Evolutionary conservation across 2,329 filamentous ascomycete genomes (phyloP).

Genomic region (Teratosphaeria zuluensis): DNA sequence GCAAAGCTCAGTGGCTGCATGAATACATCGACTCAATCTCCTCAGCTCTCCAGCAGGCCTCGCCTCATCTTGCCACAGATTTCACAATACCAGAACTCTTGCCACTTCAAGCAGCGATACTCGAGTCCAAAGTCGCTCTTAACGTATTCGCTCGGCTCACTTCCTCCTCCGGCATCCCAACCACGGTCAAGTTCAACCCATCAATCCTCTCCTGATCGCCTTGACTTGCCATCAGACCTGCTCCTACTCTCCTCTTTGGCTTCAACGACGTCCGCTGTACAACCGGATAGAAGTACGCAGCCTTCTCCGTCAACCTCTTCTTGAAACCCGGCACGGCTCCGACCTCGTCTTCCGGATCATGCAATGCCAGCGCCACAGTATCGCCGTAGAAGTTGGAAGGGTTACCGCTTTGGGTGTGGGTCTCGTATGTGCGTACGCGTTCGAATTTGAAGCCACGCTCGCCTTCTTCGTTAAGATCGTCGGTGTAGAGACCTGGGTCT

Average conservation of each 20-base stretch:
- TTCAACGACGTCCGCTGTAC: constrained; percentile 45
- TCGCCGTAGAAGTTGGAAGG: constrained; percentile 45
- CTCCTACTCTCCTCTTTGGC: constrained; percentile 39
- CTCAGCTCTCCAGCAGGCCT: no score
- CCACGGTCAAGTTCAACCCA: constrained; percentile 17
- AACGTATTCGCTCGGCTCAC: constrained; percentile 1
- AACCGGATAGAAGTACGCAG: constrained; percentile 55
- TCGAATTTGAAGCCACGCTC: constrained; percentile 44
- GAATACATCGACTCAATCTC: no score
- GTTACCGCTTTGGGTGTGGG: constrained; percentile 43
- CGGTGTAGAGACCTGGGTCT: constrained; percentile 41
- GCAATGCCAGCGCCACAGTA: constrained; percentile 47
- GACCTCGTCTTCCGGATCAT: constrained; percentile 37
- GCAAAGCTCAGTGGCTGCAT: no score
- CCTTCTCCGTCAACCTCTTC: constrained; percentile 35
- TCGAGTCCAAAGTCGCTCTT: constrained; percentile 10
- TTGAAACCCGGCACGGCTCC: constrained; percentile 24
- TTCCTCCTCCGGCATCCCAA: constrained; percentile 6
- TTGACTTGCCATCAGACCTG: constrained; percentile 24
- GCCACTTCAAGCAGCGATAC: not conserved
- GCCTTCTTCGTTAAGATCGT: constrained; percentile 28
- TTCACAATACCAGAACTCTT: not conserved
- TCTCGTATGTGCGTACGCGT: constrained; percentile 52
- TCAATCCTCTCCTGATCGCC: constrained; percentile 10
- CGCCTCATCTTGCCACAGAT: no score